phyloP scores from a whole-genome alignment of 129 eudicot species.

The Lactuca saligna region DNA sequence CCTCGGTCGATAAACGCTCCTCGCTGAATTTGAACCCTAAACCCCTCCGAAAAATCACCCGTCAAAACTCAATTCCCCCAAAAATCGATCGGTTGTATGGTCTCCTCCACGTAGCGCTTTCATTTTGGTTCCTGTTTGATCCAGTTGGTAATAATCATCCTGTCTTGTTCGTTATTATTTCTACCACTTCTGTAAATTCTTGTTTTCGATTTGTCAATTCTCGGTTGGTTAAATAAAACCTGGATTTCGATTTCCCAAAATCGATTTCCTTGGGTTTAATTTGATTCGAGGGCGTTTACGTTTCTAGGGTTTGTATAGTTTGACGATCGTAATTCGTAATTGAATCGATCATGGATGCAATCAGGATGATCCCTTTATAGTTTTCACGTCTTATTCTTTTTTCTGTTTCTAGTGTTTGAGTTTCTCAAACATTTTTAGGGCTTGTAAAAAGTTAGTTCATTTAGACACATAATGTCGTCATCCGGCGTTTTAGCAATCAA shows the following conservation, averaged over 20 bases:
- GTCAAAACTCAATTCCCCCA: constrained; percentile 4
- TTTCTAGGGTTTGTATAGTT: constrained; percentile 10
- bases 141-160: neutral
- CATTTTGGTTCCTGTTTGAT: neutral
- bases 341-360: constrained; percentile 3
- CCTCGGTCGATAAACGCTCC: neutral
- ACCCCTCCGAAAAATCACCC: neutral
- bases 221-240: constrained; percentile 15
- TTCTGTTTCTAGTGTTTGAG: constrained; percentile 11
- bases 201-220: neutral
- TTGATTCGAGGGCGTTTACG: neutral
- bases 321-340: neutral
- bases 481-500: constrained; percentile 49
- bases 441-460: constrained; percentile 12
- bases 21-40: constrained; percentile 5
- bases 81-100: neutral
- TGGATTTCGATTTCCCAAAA: constrained; percentile 16
- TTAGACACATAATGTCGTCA: constrained; percentile 39
- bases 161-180: constrained; percentile 6
- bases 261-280: constrained; percentile 18
- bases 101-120: neutral
- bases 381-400: neutral
- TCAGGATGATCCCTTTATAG: neutral
- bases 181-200: neutral
- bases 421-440: neutral